phyloP scores from a whole-genome alignment of 1,139 yeast species.

The Suhomyces bolitotheri region DNA sequence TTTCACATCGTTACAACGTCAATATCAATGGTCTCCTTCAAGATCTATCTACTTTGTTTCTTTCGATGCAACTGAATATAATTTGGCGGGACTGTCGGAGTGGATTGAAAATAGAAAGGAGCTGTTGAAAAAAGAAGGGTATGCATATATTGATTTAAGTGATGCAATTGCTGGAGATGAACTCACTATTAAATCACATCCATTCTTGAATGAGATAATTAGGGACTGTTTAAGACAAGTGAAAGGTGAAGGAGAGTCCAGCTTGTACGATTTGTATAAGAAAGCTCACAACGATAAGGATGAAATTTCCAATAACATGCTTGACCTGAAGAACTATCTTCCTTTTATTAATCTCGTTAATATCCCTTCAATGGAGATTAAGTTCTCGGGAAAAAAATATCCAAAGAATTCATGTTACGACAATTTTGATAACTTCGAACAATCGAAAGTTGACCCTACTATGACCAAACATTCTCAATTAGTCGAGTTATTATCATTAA shows the following conservation, averaged over 20 bases:
- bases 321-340: constrained; percentile 62
- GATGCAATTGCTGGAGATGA: constrained; percentile 67
- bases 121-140: constrained; percentile 59
- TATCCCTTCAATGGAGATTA: constrained; percentile 66
- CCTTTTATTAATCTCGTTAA: constrained; percentile 69
- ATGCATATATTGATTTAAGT: constrained; percentile 74
- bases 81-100: constrained; percentile 81
- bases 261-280: constrained; percentile 32
- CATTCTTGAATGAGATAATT: constrained; percentile 54
- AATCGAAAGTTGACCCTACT: constrained; percentile 49
- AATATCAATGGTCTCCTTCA: constrained; percentile 79
- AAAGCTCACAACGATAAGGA: constrained; percentile 29
- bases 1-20: constrained; percentile 64
- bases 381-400: constrained; percentile 44
- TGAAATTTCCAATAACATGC: constrained; percentile 38
- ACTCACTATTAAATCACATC: constrained; percentile 63
- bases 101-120: constrained; percentile 64
- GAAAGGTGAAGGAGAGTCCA: constrained; percentile 13
- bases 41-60: constrained; percentile 82
- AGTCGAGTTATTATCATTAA: constrained; percentile 55
- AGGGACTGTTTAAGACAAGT: constrained; percentile 43
- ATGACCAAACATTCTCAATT: constrained; percentile 60
- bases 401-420: constrained; percentile 71
- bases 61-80: constrained; percentile 83
- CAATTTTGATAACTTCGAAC: constrained; percentile 56